Evolutionary conservation across 805 yeast species (phyloP), one percentile per base, ranked within the genome.

Genomic region (Vanderwaltozyma polyspora): DNA sequence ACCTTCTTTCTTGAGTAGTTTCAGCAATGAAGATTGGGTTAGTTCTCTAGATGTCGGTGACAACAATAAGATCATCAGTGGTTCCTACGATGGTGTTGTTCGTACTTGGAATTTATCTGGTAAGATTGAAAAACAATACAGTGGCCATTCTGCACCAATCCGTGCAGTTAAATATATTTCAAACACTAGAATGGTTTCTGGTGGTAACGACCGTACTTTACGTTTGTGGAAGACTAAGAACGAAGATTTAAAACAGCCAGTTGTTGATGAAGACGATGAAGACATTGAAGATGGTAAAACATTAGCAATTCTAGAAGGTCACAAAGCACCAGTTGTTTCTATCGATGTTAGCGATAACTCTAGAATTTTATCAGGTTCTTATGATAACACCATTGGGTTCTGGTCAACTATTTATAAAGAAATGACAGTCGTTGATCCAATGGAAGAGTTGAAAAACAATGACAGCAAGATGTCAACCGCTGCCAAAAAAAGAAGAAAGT

Each of bases 1-100:
- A 14, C 98, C 98, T n/a, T 76, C 89, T 18, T 87, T 74, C 51
- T 64, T 86, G 43, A 85, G 93, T 3, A 78, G 94, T 29, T 91
- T 79, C 60, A 74, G 76, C 51, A 86, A 89, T 52, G 95, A 89
- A 42, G 98, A 91, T 60, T 91, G 98, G 98, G 74, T 91, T 17
- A 83, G 95, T 16, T 71, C 93, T 1, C 58, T 64, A 46, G 74
- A 63, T 39, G 60, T 51, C 9, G 48, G 55, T 29, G 40, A 44
- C 4, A 58, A 63, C 28, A 43, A 43, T 14, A 68, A 76, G 22
- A 81, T 89, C 35, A 66, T 86, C 29, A 76, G 91, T 11, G 98
- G 97, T 26, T 77, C 94, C 0, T 91, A 87, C 52, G 98, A 91
- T 57, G 97, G 97, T 47, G 72, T 89, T 21, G 95, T 89, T 17